Evolutionary conservation across 2,329 filamentous ascomycete species (phyloP), one percentile per base, ranked within the genome.

Genomic region (Pseudonectria foliicola): DNA sequence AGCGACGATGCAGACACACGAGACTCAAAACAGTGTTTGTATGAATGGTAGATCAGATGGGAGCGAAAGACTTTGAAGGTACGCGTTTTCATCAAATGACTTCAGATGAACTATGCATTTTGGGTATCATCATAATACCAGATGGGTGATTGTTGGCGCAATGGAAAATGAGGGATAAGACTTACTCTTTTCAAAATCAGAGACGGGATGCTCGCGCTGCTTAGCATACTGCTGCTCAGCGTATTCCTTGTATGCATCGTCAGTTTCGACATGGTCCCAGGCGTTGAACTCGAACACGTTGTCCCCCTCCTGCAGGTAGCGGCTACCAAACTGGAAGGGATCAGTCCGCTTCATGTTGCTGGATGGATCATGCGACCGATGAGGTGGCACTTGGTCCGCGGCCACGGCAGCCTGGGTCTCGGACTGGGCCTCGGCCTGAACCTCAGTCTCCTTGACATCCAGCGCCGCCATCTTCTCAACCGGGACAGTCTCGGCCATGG

Each of bases 281-380:
- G 92, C 92, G 62, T 98, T 98, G 76, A 92, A 95, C 60, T 93
- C 84, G 65, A 90, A 98, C 53, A 94, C 85, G 58, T 96, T 75
- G 65, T 95, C 89, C 55, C 80, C 77, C 59, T 90, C 73, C 52
- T 84, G 79, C 33, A 98, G 77, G 54, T 76, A 85, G 40, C 90
- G 85, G 31, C 85, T 92, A 42, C 92, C 92, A 61, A 98, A 98
- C 62, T 93, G 83, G 62, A 96, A 98, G 13, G 92, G 92, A 56
- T 95, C 88, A 56, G 68, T 85, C 52, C 87, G 77, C 67, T 96
- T 96, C 64, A 83, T 70, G 60, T 88, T 92, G 60, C 82, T 65
- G 44, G 66, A 54, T 26, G 84, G 78, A 53, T 84, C 73, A 60
- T 89, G 82, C 14, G 82, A 85, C 46, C 80, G 77, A 51, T 83